These are phyloP conservation scores for Ophiostoma ips DNA, from an alignment of 2,329 filamentous ascomycete genomes.

Conservation along the genomic window DNA sequence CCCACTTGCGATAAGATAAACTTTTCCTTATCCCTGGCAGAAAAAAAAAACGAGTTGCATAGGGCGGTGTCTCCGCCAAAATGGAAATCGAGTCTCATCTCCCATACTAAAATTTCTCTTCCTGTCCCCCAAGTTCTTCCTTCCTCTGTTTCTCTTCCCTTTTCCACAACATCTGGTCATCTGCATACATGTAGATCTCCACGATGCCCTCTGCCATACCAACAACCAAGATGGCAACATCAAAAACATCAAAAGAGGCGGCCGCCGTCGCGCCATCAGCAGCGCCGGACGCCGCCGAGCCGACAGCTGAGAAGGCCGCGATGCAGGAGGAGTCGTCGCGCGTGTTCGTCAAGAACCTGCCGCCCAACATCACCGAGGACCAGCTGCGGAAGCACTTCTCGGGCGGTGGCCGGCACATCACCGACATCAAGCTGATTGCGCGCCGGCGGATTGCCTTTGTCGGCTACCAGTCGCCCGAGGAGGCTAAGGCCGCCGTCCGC, in stretches of 20 bases:
- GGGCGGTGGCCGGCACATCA: slow-evolving; percentile 56
- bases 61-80: not conserved
- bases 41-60: slow-evolving; percentile 5
- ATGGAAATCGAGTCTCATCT: slow-evolving; percentile 3
- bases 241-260: slow-evolving; percentile 1
- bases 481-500: slow-evolving; percentile 70
- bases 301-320: not conserved
- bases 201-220: slow-evolving; percentile 10
- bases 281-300: not conserved
- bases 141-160: not conserved
- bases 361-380: slow-evolving; percentile 69
- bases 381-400: slow-evolving; percentile 86
- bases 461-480: slow-evolving; percentile 72
- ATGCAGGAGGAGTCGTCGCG: slow-evolving; percentile 42
- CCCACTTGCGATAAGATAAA: slow-evolving; percentile 13
- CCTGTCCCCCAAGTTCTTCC: not conserved
- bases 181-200: slow-evolving; percentile 2
- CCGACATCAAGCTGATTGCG: slow-evolving; percentile 83
- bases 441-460: slow-evolving; percentile 90
- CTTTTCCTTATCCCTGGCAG: slow-evolving; percentile 9
- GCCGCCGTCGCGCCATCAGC: not conserved
- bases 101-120: slow-evolving; percentile 1
- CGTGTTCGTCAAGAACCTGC: slow-evolving; percentile 69
- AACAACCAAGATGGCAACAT: slow-evolving; percentile 5
- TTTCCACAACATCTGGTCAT: not conserved